Evolutionary conservation across 352 stramenopile species (phyloP).

Genomic region (Nothophytophthora sp.): DNA sequence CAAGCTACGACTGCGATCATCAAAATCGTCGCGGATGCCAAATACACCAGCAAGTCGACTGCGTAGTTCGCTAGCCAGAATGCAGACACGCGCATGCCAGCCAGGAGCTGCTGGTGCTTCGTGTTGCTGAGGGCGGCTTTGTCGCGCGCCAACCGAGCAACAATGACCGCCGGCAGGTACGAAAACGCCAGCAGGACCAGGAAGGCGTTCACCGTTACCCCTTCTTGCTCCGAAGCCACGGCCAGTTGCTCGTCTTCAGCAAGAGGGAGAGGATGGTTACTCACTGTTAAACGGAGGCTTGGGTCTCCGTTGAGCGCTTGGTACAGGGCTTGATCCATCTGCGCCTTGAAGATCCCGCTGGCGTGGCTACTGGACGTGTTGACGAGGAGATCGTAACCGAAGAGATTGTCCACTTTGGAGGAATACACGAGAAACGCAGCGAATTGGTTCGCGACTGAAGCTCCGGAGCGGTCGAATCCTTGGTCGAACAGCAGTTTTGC

Average conservation of each 20-base stretch:
- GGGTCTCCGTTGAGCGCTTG: constrained; percentile 23
- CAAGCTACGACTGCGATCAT: constrained; percentile 38
- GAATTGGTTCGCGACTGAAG: constrained; percentile 31
- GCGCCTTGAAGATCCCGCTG: constrained; percentile 45
- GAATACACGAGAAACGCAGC: constrained; percentile 37
- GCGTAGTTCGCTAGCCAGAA: constrained; percentile 96
- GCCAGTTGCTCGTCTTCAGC: constrained; percentile 37
- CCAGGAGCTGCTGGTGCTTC: constrained; percentile 96
- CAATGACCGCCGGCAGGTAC: constrained; percentile 88
- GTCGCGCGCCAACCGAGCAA: constrained; percentile 94
- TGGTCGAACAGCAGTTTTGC: constrained; percentile 38
- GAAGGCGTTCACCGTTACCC: constrained; percentile 18
- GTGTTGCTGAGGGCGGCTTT: constrained; percentile 89
- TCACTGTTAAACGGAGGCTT: constrained; percentile 33
- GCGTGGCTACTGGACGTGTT: constrained; percentile 54
- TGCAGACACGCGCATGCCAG: constrained; percentile 85
- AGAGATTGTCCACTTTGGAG: constrained; percentile 21
- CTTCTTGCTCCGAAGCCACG: constrained; percentile 39
- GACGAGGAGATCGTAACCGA: constrained; percentile 46
- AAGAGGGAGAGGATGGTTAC: constrained; percentile 51
- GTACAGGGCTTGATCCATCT: constrained; percentile 54
- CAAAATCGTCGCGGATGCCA: constrained; percentile 46
- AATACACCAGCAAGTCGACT: constrained; percentile 91
- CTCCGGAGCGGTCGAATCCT: constrained; percentile 18
- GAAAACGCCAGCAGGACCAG: constrained; percentile 86